Base-by-base conservation (phyloP, 345 rosid genomes). In the Melaleuca alternifolia region DNA sequence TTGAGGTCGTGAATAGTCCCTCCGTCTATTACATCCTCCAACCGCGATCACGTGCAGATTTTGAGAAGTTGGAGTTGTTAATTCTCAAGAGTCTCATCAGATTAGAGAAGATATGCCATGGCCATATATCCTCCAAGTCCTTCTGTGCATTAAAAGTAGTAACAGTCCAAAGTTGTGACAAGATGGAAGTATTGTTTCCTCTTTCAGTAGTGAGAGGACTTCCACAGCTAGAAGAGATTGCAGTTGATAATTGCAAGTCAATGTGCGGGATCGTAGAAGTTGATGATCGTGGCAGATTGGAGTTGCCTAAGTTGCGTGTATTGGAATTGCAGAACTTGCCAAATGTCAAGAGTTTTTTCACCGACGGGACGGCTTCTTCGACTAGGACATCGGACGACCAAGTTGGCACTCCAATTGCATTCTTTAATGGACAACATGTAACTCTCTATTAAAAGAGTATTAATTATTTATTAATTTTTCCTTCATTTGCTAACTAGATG, bases 311-410 rank as follows among this genome's bases (percentile, higher is more conserved):
- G 6, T 59, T 59, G 37, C 18, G 0, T 1, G 2, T 6, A 59
- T 57, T 57, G 62, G 2, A 57, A 57, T 57, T 57, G 24, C 13
- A 1, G 5, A 1, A 11, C 62, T 57, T 57, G 1, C 62, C 62
- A 26, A 0, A 57, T 21, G 5, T 57, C 30, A 1, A 0, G 15
- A 57, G 26, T 6, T 57, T 57, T 5, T 1, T 57, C 12, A 0
- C 1, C 0, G 15, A 0, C 0, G 7, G 6, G 15, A 4, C 3
- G 0, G 3, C 62, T 57, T 3, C 62, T 11, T 57, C 30, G 6
- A 26, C 7, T 24, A 57, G 30, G 2, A 26, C 0, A 0, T 26
- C 15, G 0, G 0, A 26, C 0, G 0, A 11, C 1, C 62, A 5
- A 5, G 62, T 26, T 0, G 0, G 30, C 30, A 57, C 15, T 57